These are phyloP conservation scores for Pseudonitzschia delicatissima DNA, from an alignment of 108 stramenopile genomes.

Conservation along the genomic window DNA sequence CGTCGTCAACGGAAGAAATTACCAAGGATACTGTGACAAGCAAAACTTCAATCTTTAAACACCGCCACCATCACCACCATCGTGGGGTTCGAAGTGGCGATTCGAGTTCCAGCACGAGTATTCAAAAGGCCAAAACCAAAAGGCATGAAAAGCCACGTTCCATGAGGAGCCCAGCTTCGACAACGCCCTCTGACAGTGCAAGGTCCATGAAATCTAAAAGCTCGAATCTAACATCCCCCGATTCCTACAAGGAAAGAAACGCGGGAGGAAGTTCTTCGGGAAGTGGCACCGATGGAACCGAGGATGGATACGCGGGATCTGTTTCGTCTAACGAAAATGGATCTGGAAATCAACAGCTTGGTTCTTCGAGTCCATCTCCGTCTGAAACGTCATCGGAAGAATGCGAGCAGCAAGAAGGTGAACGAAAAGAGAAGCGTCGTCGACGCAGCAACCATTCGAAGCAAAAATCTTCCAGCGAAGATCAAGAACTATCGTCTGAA, in stretches of 20 bases:
- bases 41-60: neutral
- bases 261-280: constrained; percentile 33
- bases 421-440: constrained; percentile 8
- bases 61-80: neutral
- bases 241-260: neutral
- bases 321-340: constrained; percentile 41
- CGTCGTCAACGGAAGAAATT: constrained; percentile 2
- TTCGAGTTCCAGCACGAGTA: neutral
- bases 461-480: neutral
- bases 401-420: neutral
- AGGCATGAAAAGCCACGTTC: constrained; percentile 1
- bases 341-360: constrained; percentile 7
- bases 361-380: constrained; percentile 31
- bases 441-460: neutral
- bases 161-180: neutral
- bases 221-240: neutral
- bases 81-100: neutral
- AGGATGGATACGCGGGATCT: constrained; percentile 52
- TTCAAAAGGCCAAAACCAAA: neutral
- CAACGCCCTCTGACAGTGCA: neutral
- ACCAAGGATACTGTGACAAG: neutral
- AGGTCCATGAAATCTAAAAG: neutral
- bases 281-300: constrained; percentile 48
- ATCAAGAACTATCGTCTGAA: constrained; percentile 25
- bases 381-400: constrained; percentile 37